Conservation (phyloP, 1,284 basidiomycete genomes). For the Veloporphyrellus conicus region DNA sequence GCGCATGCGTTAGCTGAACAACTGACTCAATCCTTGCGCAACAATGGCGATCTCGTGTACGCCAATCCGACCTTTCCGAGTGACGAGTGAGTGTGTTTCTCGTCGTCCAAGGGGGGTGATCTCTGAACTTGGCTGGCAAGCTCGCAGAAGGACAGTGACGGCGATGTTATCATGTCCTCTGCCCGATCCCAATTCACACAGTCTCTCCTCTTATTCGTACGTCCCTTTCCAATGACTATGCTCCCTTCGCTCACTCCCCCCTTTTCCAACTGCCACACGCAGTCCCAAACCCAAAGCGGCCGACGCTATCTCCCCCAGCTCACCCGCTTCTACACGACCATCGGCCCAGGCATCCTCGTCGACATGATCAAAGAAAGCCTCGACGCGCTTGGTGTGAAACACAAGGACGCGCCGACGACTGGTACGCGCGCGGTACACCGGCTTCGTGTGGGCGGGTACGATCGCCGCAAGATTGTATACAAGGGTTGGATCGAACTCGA, state of each 20-base stretch:
- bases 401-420: slow-evolving; percentile 38
- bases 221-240: slow-evolving; percentile 23
- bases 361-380: slow-evolving; percentile 51
- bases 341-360: slow-evolving; percentile 51
- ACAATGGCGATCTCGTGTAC: slow-evolving; percentile 65
- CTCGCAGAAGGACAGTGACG: slow-evolving; percentile 44
- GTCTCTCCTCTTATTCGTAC: slow-evolving; percentile 55
- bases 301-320: slow-evolving; percentile 63
- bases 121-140: slow-evolving; percentile 8
- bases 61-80: slow-evolving; percentile 50
- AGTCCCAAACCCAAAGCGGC: slow-evolving; percentile 76
- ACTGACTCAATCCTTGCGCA: slow-evolving; percentile 63
- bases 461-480: slow-evolving; percentile 55
- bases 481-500: slow-evolving; percentile 71
- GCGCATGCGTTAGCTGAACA: slow-evolving; percentile 56
- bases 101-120: not conserved
- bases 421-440: slow-evolving; percentile 29
- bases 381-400: slow-evolving; percentile 45
- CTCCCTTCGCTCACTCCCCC: not conserved
- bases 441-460: slow-evolving; percentile 63
- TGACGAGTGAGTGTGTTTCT: slow-evolving; percentile 16
- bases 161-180: slow-evolving; percentile 53
- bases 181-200: slow-evolving; percentile 59
- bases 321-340: slow-evolving; percentile 70
- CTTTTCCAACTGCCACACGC: not conserved